Evolutionary conservation across 2,329 filamentous ascomycete genomes (phyloP), one percentile per base, ranked within the genome.

Genomic region (Penicillium freii): DNA sequence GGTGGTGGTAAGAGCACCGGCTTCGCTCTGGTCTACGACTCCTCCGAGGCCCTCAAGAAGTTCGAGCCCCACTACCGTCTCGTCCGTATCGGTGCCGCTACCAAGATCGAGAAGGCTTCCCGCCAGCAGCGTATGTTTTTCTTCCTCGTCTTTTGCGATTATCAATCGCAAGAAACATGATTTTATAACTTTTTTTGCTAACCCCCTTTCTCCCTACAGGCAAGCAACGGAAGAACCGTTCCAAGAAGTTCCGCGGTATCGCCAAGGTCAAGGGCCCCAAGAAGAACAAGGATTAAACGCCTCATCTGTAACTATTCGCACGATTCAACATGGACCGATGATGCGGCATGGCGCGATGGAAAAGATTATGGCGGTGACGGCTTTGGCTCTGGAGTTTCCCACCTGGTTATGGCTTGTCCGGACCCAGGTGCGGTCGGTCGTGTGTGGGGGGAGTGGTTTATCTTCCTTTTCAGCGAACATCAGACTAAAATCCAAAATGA

Each of bases 151-250:
- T 19, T 10, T 11, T n/a, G 5, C 40, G 39, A 33, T 34, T 36
- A 5, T 25, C 21, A 19, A 52, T 52, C 39, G 39, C 50, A 33
- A 33, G 11, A 17, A 21, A 21, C 31, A 40, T 23, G 2, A 29
- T 21, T 1, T 31, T 31, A 1, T 13, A 31, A 33, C 13, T 33
- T 5, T 5, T 33, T 15, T 11, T 29, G 51, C 57, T 56, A 57
- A 60, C 57, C 42, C 45, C 21, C 1, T 9, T 42, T 9, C 46
- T 50, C 42, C 59, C 59, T 71, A 84, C 82, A 97, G 93, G 93
- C 89, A 99, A 99, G 87, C 94, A 97, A 85, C 90, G 94, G 85
- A 99, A 99, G 91, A 99, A 99, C 91, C 88, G 93, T 81, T 87
- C 90, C 83, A 97, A 99, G 92, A 94, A 93, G 78, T 89, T 97